Evolutionary conservation across 116 monocot species (phyloP), one percentile per base, ranked within the genome.

Genomic region (Phalaenopsis hybrid): DNA sequence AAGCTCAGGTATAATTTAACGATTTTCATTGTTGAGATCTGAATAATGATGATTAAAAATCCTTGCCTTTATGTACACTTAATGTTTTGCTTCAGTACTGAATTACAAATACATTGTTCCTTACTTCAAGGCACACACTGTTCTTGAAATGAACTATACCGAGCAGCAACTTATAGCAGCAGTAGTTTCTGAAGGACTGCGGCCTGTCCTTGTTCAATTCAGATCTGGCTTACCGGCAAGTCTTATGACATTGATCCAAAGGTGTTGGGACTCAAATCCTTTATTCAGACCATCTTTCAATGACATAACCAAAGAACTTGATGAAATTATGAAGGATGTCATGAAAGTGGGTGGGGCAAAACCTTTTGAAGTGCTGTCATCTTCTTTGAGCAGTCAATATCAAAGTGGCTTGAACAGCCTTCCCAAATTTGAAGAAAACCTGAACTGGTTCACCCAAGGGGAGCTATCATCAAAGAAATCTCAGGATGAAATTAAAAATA

Each of bases 91-190:
- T 52, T 12, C 15, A 13, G 52, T 46, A 49, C 13, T 82, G 49
- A 50, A 72, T 81, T 31, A 21, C 52, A 52, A 67, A 25, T 43
- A 5, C 43, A 57, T 82, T 8, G 41, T 20, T 46, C 72, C 44
- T 8, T 79, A 79, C 34, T 63, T 82, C 70, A 78, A 98, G 95
- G 98, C 98, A 77, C 95, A 95, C 80, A 98, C 93, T 21, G 95
- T 98, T 33, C 98, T 98, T 87, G 98, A 98, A 88, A 95, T 98
- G 98, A 93, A 85, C 68, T 98, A 95, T 77, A 95, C 98, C 10
- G 95, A 98, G 83, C 98, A 95, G 85, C 86, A 95, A 85, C 92
- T 98, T 44, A 95, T 90, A 55, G 83, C 98, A 78, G 93, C 91
- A 78, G 82, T 97, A 37, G 92, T 91, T 74, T 93, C 95, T 44